Evolutionary conservation across 768 basidiomycete genomes (phyloP), one percentile per base, ranked within the genome.

Genomic region (Tephrocybe sp.): DNA sequence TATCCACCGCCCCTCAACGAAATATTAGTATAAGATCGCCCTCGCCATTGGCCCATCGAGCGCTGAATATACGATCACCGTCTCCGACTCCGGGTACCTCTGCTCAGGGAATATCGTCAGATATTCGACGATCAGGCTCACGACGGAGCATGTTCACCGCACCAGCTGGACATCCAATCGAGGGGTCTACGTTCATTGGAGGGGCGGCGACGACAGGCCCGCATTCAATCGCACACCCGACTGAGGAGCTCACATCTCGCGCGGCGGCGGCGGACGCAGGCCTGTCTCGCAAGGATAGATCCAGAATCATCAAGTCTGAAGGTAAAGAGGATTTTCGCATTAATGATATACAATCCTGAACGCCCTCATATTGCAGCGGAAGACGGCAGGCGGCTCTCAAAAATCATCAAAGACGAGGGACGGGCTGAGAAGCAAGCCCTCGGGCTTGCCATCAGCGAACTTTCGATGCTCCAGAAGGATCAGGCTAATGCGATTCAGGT

Each of bases 391-490:
- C 74, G 70, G 31, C 68, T 91, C 28, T 79, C 83, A 6, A 90
- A 82, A 61, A 77, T 92, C 28, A 80, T 92, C 58, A 83, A 79
- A 64, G 66, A 73, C 1, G 90, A 90, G 65, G 85, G 76, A 1
- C 83, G 82, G 60, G 72, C 78, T 1, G 88, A 91, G 65, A 82
- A 82, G 61, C 71, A 77, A 52, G 76, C 86, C 0, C 65, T 93
- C 18, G 66, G 70, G 18, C 69, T 79, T 4, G 81, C 84, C 3
- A 74, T 91, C 56, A 76, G 74, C 46, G 85, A 87, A 53, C 79
- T 92, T 18, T 76, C 77, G 3, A 71, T 81, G 24, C 65, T 91
- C n/a, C 87, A 88, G 62, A 74, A 73, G 63, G 65, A 86, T n/a
- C 89, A 91, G 59, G 83, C 81, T 61, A 68, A 69, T 3, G 82